Percentiles rank a stretch among this genome's conserved stretches.
Conservation (phyloP, 129 eudicot genomes). For the Erigeron canadensis region DNA sequence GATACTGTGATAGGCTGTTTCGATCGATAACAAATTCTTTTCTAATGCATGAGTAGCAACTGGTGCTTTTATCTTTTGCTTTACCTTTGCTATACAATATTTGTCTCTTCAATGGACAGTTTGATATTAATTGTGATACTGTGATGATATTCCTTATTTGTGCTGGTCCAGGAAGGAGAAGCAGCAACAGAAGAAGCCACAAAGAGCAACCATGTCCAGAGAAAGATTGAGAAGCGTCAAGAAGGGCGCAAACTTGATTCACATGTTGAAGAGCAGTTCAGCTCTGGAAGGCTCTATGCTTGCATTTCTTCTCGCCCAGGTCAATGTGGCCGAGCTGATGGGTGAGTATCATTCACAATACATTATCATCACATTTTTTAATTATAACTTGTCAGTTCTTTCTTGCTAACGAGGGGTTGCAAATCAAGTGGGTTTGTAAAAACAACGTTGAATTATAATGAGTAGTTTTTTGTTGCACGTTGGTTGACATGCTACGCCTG, state of each 20-base stretch:
- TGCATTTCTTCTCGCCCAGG: constrained; percentile 29
- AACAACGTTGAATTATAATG: not conserved
- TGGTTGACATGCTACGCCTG: not conserved
- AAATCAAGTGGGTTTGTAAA: not conserved
- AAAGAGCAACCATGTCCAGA: constrained; percentile 29
- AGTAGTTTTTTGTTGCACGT: not conserved
- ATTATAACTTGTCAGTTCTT: too few species aligned
- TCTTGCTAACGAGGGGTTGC: not conserved
- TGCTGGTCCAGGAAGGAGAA: constrained; percentile 27
- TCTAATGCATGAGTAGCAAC: too few species aligned
- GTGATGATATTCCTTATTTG: not conserved
- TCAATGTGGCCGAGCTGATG: constrained; percentile 34
- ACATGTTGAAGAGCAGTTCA: constrained; percentile 31
- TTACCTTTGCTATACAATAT: too few species aligned
- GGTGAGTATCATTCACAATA: constrained; percentile 3
- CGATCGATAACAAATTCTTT: too few species aligned
- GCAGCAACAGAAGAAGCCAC: constrained; percentile 21
- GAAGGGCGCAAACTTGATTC: constrained; percentile 31
- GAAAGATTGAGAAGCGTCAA: constrained; percentile 29
- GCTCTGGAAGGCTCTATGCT: constrained; percentile 25
- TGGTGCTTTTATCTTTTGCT: too few species aligned
- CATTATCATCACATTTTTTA: not conserved
- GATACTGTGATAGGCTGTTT: too few species aligned
- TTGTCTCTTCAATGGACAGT: too few species aligned
- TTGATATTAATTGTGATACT: too few species aligned